phyloP scores from a whole-genome alignment of 1,284 basidiomycete genomes.

The Ceratorhiza oryzae-sativae region DNA sequence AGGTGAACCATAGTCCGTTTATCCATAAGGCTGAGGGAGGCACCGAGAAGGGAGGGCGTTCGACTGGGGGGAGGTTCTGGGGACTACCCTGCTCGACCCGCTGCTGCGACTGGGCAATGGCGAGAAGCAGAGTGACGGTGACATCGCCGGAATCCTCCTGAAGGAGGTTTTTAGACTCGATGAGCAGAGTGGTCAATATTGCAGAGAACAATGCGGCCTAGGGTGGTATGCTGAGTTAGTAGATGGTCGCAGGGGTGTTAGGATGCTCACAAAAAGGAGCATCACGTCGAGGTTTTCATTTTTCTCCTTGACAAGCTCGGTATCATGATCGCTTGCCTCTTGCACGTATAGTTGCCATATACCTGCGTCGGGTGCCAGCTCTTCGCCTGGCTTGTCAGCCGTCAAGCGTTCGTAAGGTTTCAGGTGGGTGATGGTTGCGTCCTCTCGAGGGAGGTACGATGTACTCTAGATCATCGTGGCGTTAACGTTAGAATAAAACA shows the following conservation, averaged over 20 bases:
- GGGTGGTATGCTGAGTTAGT: background rate
- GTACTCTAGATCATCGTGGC: too few species aligned
- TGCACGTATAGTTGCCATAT: slow-evolving; percentile 4
- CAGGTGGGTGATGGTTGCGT: background rate
- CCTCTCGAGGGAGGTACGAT: too few species aligned
- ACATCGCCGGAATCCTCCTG: slow-evolving; percentile 11
- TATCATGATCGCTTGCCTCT: slow-evolving; percentile 5
- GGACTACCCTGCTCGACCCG: background rate
- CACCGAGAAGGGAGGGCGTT: background rate
- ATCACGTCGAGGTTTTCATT: slow-evolving; percentile 6
- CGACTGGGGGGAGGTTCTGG: background rate
- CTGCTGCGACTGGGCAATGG: slow-evolving; percentile 14
- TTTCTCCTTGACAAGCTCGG: background rate
- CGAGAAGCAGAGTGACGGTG: slow-evolving; percentile 13
- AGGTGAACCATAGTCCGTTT: slow-evolving; percentile 35
- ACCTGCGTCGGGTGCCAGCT: background rate
- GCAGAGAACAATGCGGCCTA: slow-evolving; percentile 35
- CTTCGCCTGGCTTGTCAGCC: slow-evolving; percentile 2
- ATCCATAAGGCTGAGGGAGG: slow-evolving; percentile 12
- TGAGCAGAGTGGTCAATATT: slow-evolving; percentile 31
- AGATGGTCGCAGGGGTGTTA: background rate
- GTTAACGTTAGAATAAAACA: too few species aligned
- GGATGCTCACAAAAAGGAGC: background rate
- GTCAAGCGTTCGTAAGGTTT: background rate
- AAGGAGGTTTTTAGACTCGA: slow-evolving; percentile 25